Evolutionary conservation across 176 grass and related monocot genomes (phyloP), one percentile per base, ranked within the genome.

Genomic region (Phoenix dactylifera): DNA sequence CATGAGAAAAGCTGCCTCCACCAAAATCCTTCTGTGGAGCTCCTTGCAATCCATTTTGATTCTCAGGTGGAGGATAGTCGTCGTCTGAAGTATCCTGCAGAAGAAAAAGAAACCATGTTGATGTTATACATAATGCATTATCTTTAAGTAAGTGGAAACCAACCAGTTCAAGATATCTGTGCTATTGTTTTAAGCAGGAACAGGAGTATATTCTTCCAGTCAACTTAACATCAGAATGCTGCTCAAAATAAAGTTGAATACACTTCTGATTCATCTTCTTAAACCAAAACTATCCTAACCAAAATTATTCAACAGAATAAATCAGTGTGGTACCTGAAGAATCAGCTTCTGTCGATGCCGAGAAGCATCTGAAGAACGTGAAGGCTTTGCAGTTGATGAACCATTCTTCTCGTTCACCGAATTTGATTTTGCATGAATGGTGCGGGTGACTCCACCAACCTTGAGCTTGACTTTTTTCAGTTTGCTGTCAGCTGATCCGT

Each of bases 381-480:
- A 59, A 35, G 71, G 74, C 78, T 81, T 85, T 30, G 52, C 66
- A 48, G 56, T 71, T 55, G 53, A 44, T 48, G 70, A 70, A 54
- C 54, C 74, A 67, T 52, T 68, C 70, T 72, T 63, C 7, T 3
- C 15, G 24, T 65, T 23, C 12, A 61, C 68, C 68, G 59, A 50
- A 53, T 65, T 74, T 17, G 71, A 49, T 50, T 82, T 85, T 26
- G 63, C 35, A 2, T 70, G 39, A 49, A 85, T 71, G 24, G 48
- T 79, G 9, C 55, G 55, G 17, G 74, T 71, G 57, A 90, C 59
- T 56, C 71, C 76, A 57, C 82, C 76, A 26, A 84, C 85, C 83
- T 86, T 90, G 56, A 90, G 82, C 68, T 85, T 90, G 72, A 86
- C 51, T 62, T 86, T 82, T 72, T 56, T 73, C 29, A 76, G 69